Percentiles rank a stretch among this genome's conserved stretches.
phyloP scores from a whole-genome alignment of 148 eudicot genomes.

The Amaranthus cruentus region DNA sequence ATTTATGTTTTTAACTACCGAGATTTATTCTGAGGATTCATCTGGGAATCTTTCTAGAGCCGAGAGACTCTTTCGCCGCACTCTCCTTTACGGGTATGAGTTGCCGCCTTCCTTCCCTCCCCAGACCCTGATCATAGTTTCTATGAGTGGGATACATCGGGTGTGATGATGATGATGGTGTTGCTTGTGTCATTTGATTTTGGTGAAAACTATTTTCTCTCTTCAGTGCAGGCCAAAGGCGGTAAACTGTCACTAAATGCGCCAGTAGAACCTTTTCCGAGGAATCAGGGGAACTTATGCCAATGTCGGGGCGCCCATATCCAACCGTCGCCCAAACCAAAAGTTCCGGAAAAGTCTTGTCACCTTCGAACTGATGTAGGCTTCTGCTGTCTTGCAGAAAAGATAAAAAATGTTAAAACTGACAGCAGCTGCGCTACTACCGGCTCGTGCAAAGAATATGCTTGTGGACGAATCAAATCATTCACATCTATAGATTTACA shows the following conservation, averaged over 20 bases:
- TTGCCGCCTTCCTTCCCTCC: too few species aligned
- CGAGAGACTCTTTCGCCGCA: too few species aligned
- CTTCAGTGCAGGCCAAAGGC: conserved; percentile 71
- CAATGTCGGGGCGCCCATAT: conserved; percentile 30
- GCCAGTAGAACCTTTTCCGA: conserved; percentile 36
- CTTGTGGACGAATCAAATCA: conserved; percentile 10
- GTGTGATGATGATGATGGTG: neutral
- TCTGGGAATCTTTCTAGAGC: too few species aligned
- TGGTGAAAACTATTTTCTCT: conserved; percentile 39
- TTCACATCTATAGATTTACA: conserved; percentile 20
- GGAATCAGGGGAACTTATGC: conserved; percentile 41
- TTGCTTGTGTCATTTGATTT: neutral
- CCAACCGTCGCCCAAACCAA: conserved; percentile 28
- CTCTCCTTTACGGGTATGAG: too few species aligned
- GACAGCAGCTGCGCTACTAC: conserved; percentile 22
- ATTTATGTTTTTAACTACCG: too few species aligned
- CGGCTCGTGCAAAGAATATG: conserved; percentile 31
- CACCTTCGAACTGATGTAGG: conserved; percentile 30
- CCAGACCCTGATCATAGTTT: too few species aligned
- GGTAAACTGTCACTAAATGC: conserved; percentile 40
- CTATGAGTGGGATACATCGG: too few species aligned
- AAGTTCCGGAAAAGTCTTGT: conserved; percentile 20
- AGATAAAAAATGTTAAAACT: conserved; percentile 10
- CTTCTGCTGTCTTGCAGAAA: conserved; percentile 28
- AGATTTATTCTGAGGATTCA: too few species aligned